A percentile compares a stretch with the other conserved stretches of the same genome.
These are phyloP conservation scores for Pezicula rhizophila DNA, from an alignment of 2,329 filamentous ascomycete genomes.

Conservation along the genomic window DNA sequence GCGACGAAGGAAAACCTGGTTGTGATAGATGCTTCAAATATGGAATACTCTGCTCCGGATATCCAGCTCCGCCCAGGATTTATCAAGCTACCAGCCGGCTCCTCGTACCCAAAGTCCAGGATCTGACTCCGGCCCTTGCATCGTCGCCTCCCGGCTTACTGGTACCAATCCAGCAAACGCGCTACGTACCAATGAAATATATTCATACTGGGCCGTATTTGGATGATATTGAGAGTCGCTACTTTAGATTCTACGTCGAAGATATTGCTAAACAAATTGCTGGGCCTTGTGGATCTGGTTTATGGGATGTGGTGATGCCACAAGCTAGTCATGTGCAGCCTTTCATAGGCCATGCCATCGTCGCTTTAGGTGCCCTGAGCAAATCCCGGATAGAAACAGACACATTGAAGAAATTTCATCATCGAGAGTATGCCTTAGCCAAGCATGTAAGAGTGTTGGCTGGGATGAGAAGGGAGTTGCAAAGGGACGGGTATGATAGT, in stretches of 20 bases:
- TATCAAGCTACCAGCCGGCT: not conserved
- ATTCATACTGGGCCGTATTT: constrained; percentile 5
- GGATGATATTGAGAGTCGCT: constrained; percentile 7
- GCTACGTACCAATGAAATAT: no score
- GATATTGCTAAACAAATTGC: constrained; percentile 9
- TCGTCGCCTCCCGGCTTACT: not conserved
- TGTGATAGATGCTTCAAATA: constrained; percentile 14
- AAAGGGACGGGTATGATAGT: not conserved
- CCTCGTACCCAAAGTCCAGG: constrained; percentile 1
- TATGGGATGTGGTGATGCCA: constrained; percentile 15
- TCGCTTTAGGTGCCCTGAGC: constrained; percentile 14
- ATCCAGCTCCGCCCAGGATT: constrained; percentile 2
- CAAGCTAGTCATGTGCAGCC: constrained; percentile 12
- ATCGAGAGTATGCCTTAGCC: constrained; percentile 3
- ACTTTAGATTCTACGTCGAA: constrained; percentile 14
- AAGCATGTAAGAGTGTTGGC: constrained; percentile 5
- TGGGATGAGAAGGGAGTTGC: constrained; percentile 2
- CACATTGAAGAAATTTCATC: not conserved
- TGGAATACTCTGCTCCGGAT: constrained; percentile 14
- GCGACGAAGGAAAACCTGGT: constrained; percentile 14
- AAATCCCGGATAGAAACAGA: constrained; percentile 1
- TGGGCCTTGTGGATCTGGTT: constrained; percentile 8
- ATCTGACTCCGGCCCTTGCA: not conserved
- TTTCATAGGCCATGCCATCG: constrained; percentile 13
- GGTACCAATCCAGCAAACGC: not conserved